These are phyloP conservation scores for Hypoxylon intermedium DNA, from an alignment of 495 filamentous ascomycete genomes.

Conservation along the genomic window DNA sequence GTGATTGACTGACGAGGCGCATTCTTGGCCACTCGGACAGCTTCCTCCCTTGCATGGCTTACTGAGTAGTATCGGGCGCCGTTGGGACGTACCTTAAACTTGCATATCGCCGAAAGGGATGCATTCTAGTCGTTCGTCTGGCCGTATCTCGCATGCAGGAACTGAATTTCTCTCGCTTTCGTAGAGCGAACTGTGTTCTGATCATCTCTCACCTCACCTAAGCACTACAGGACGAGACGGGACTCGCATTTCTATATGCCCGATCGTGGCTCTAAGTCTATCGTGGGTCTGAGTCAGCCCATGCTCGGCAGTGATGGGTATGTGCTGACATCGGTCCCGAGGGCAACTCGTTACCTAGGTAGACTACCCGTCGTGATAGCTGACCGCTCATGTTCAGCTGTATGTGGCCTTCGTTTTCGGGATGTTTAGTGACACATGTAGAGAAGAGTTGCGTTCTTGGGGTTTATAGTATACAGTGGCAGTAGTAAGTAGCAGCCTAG, in stretches of 20 bases:
- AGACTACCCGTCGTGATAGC: neutral
- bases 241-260: conserved; percentile 15
- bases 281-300: conserved; percentile 24
- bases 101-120: conserved; percentile 7
- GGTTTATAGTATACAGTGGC: neutral
- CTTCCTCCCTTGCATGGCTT: conserved; percentile 14
- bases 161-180: neutral
- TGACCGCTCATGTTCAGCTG: neutral
- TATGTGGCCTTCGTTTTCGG: too few species aligned
- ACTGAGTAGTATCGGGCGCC: conserved; percentile 1
- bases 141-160: conserved; percentile 5
- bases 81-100: conserved; percentile 7
- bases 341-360: neutral
- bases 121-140: conserved; percentile 1
- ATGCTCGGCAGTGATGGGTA: neutral
- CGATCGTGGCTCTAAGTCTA: conserved; percentile 29
- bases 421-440: neutral
- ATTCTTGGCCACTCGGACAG: conserved; percentile 12
- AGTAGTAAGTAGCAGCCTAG: neutral
- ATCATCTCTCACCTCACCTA: conserved; percentile 20
- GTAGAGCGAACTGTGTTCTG: neutral
- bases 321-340: conserved; percentile 24
- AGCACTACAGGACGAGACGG: conserved; percentile 15
- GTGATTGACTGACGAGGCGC: neutral
- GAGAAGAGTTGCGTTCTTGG: neutral